Conservation (phyloP, 768 basidiomycete genomes). For the Pseudohyphozyma bogoriensis region DNA sequence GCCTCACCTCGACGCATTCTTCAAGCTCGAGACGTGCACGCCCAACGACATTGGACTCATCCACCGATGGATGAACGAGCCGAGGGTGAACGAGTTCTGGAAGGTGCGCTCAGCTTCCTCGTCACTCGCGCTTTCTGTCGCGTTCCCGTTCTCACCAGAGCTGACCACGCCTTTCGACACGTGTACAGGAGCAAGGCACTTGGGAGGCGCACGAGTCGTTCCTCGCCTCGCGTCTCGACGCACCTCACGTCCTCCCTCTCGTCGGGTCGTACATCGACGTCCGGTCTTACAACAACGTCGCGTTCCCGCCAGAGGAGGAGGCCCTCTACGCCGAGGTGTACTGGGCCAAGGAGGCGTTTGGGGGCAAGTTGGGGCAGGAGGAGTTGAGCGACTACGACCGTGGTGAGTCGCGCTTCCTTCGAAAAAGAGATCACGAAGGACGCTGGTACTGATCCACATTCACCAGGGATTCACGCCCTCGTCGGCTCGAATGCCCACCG, state of each 20-base stretch:
- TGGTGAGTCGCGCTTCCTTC: background rate
- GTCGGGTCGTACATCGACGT: constrained; percentile 17
- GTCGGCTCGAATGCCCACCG: constrained; percentile 25
- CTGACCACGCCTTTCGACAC: no score
- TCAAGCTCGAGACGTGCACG: constrained; percentile 14
- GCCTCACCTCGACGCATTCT: constrained; percentile 23
- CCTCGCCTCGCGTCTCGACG: constrained; percentile 3
- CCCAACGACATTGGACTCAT: constrained; percentile 18
- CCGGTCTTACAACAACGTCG: background rate
- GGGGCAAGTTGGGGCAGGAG: constrained; percentile 9
- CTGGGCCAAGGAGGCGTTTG: constrained; percentile 29
- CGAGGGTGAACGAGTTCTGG: constrained; percentile 26
- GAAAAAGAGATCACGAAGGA: background rate
- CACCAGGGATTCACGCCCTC: constrained; percentile 25
- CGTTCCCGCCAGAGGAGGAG: background rate
- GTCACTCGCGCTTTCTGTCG: no score
- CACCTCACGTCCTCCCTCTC: constrained; percentile 17
- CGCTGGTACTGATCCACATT: background rate
- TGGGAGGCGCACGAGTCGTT: constrained; percentile 20
- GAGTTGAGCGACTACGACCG: constrained; percentile 25
- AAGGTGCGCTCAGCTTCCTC: constrained; percentile 4
- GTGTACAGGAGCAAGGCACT: constrained; percentile 4
- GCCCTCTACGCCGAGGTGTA: constrained; percentile 26
- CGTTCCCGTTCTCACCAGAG: no score
- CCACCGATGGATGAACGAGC: constrained; percentile 27